These are phyloP conservation scores for Dictyostelium purpureum DNA, from an alignment of 78 protist genomes.

Conservation along the genomic window DNA sequence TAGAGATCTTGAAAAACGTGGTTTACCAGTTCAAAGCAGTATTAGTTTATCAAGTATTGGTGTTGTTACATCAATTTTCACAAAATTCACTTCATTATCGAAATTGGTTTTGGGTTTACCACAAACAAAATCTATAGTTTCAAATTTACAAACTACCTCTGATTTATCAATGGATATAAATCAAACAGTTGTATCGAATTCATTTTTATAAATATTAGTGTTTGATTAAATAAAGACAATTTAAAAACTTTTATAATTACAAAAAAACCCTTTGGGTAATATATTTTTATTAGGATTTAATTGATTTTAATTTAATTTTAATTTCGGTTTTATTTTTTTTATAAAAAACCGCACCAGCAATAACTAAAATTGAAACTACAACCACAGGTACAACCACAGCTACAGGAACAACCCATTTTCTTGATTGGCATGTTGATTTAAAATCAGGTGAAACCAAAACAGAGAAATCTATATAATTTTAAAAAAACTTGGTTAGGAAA, in stretches of 20 bases:
- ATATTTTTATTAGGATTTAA: too few relatives aligned
- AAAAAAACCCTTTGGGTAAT: too few relatives aligned
- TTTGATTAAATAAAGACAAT: too few relatives aligned
- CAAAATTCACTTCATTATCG: not conserved
- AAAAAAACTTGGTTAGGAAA: not conserved
- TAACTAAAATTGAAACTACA: not conserved
- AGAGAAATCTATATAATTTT: not conserved
- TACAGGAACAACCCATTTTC: not conserved
- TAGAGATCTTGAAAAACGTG: slow-evolving; percentile 27
- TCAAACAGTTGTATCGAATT: too few relatives aligned
- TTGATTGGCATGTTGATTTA: too few relatives aligned
- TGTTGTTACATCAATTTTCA: not conserved
- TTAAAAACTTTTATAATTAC: too few relatives aligned
- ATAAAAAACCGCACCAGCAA: not conserved
- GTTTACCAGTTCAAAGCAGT: not conserved
- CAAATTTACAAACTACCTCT: too few relatives aligned
- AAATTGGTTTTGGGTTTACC: not conserved
- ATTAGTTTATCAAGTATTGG: not conserved
- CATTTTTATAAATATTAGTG: too few relatives aligned
- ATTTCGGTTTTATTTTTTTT: not conserved
- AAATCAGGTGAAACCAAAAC: slow-evolving; percentile 1
- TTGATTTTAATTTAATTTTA: too few relatives aligned
- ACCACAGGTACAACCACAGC: not conserved
- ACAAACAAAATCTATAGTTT: too few relatives aligned
- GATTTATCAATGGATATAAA: too few relatives aligned